Base-by-base conservation (phyloP, 2,329 filamentous ascomycete genomes). In the Fusarium coffeatum region DNA sequence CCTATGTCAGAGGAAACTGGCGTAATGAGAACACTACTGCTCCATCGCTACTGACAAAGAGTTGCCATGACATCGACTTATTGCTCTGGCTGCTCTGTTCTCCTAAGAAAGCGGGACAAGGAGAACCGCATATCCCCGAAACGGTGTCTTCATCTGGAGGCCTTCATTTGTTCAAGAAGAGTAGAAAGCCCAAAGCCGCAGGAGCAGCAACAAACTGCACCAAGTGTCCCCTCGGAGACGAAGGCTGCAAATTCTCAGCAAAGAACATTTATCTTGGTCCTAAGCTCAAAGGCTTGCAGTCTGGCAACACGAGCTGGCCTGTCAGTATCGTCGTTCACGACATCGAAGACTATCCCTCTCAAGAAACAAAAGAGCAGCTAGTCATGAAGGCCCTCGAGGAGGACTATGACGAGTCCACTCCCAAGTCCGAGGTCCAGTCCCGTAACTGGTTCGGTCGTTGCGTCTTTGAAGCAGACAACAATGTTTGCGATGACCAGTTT, bases 61-160 rank as follows among this genome's bases (percentile, higher is more conserved):
- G 93, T 63, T 98, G 96, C 73, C 96, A 99, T 76, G 96, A 99
- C 74, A 92, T 99, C 51, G 96, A 99, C 77, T 89, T 98, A 60
- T 82, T 98, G 7, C 84, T 98, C 18, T 99, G 96, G 96, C 83
- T 98, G 48, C 86, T 98, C 13, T 95, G 91, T 76, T 93, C 92
- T 1, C 92, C 93, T 1, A 77, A 78, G 16, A 81, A 80, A 56
- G 78, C 83, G 1, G 81, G 83, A 15, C 74, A 80, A 3, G 79
- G 79, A 10, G 78, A 80, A 16, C 87, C 91, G 0, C 94, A 98
- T 78, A 83, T 95, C 1, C 95, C 95, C 0, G 85, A 88, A 8
- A 88, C 86, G 2, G 86, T 98, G n/a, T 87, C 89, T 2, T 97
- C 94, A 0, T 87, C 87, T 0, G 96, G 95, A 5, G 87, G 87